Base-by-base conservation (phyloP, 2,329 filamentous ascomycete genomes). In the Verticillium albo-atrum region DNA sequence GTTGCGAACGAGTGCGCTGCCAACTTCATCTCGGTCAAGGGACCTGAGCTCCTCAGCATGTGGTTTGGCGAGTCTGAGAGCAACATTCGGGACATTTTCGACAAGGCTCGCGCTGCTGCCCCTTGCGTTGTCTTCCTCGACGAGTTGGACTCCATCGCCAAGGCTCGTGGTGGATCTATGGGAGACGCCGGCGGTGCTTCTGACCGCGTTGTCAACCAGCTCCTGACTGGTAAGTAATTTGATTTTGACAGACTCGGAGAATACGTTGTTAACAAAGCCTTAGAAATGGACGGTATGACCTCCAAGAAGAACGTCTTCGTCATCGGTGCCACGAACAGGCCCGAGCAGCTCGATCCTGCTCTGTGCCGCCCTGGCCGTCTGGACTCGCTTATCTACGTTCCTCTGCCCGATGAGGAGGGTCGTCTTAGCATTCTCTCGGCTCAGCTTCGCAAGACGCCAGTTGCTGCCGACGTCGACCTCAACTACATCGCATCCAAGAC, bases 261-360 rank as follows among this genome's bases (percentile, higher is more conserved):
- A 32, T 14, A 32, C 6, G 30, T 12, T 20, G 6, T 59, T 63
- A 60, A 64, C 32, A 30, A 20, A 9, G 47, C 50, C 23, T 17
- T 64, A 90, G 92, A 98, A 86, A 97, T 98, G 94, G 94, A 98
- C 68, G 94, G 94, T 70, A 98, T 98, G 94, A 98, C 94, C 53
- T 97, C 94, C 42, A 99, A 99, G 91, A 99, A 99, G 90, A 99
- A 99, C 75, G 95, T 99, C 65, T 99, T 99, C 79, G 95, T 99
- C 66, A 99, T 99, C 70, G 95, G 95, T 75, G 95, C 95, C 53
- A 99, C 95, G 77, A 99, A 99, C 83, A 87, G 95, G 82, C 95
- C 95, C 51, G 95, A 99, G 82, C 95, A 98, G 82, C 90, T 99
- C 62, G 95, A 99, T 77, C 95, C 95, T 74, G 95, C 95, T 68